A percentile compares a stretch with the other conserved stretches of the same genome.
phyloP scores from a whole-genome alignment of 192 early-diverging fungal species.

The Glomus cerebriforme region DNA sequence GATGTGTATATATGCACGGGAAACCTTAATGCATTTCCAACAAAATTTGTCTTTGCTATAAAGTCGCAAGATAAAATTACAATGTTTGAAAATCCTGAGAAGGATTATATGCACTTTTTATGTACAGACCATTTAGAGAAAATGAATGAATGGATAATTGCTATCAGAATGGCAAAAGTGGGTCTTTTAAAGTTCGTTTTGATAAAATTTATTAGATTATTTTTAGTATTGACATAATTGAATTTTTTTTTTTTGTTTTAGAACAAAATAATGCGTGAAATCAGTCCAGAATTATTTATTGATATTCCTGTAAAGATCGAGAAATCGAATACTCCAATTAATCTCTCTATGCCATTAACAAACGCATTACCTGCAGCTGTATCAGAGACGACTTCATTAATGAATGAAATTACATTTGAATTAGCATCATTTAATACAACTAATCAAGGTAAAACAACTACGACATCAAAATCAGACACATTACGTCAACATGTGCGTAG shows the following conservation, averaged over 20 bases:
- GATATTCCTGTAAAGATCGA: not conserved
- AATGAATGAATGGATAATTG: slow-evolving; percentile 75
- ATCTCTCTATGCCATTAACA: not conserved
- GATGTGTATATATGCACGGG: not conserved
- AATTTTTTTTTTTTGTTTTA: not conserved
- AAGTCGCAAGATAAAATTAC: not conserved
- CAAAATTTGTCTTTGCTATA: not conserved
- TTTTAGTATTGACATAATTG: not conserved
- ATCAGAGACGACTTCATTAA: slow-evolving; percentile 2
- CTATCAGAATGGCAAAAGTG: slow-evolving; percentile 71
- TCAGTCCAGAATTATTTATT: slow-evolving; percentile 12
- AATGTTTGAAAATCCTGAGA: slow-evolving; percentile 35
- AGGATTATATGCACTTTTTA: slow-evolving; percentile 26
- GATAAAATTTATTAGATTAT: not conserved
- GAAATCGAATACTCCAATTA: not conserved
- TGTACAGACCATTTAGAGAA: slow-evolving; percentile 65
- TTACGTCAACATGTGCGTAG: not conserved
- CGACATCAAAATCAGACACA: not conserved
- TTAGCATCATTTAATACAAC: not conserved
- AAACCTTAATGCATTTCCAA: not conserved
- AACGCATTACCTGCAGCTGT: slow-evolving; percentile 16
- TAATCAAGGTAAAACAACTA: not conserved
- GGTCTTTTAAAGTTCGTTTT: not conserved
- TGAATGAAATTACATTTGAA: slow-evolving; percentile 17
- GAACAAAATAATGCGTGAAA: slow-evolving; percentile 6